These are phyloP conservation scores for Phytophthora ohioensis DNA, from an alignment of 352 stramenopile genomes.

Conservation along the genomic window DNA sequence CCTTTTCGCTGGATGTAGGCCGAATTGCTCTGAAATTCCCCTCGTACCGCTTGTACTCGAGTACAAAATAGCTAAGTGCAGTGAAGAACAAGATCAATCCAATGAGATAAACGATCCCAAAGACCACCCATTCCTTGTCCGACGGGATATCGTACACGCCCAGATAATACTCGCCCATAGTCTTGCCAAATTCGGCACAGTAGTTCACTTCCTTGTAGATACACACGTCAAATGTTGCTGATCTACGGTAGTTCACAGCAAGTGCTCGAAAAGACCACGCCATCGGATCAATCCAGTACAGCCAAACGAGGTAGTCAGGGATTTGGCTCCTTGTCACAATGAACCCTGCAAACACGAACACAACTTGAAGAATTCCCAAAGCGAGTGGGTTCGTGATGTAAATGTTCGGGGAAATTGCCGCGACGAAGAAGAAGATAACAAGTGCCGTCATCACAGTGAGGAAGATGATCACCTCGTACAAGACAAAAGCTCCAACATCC, in stretches of 20 bases:
- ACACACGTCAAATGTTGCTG: constrained; percentile 37
- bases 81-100: constrained; percentile 42
- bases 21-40: constrained; percentile 20
- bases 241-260: constrained; percentile 51
- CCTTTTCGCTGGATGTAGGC: background rate
- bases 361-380: constrained; percentile 37
- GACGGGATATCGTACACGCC: constrained; percentile 47
- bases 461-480: constrained; percentile 67
- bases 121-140: constrained; percentile 47
- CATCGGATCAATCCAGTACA: constrained; percentile 68
- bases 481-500: constrained; percentile 49
- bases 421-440: constrained; percentile 33
- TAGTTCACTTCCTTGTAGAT: constrained; percentile 39
- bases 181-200: constrained; percentile 38
- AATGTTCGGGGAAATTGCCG: constrained; percentile 19
- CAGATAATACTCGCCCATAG: constrained; percentile 49
- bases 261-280: constrained; percentile 51
- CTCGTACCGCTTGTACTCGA: constrained; percentile 41
- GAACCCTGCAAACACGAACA: constrained; percentile 51
- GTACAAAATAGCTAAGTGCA: constrained; percentile 28
- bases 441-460: constrained; percentile 37
- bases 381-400: constrained; percentile 24
- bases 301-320: constrained; percentile 53
- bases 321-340: constrained; percentile 40
- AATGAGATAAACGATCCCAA: constrained; percentile 45